phyloP scores from a whole-genome alignment of 257 asterid species.

The Solanum phureja region DNA sequence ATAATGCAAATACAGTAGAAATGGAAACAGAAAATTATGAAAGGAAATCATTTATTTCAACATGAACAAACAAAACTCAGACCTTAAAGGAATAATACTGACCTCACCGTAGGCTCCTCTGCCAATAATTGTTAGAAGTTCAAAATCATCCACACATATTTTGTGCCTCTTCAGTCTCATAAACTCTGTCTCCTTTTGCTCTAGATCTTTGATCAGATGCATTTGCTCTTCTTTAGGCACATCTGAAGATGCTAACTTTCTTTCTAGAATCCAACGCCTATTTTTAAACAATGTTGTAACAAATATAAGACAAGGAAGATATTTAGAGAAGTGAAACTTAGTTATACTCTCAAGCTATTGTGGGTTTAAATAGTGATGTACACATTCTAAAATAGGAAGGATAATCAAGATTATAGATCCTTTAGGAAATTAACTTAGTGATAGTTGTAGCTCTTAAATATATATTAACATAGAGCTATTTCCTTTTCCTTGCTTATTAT shows the following conservation, averaged over 20 bases:
- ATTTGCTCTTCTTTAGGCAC: slow-evolving; percentile 93
- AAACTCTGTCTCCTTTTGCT: slow-evolving; percentile 88
- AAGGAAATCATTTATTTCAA: not conserved
- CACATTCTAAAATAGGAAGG: not conserved
- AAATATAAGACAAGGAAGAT: not conserved
- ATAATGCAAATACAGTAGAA: not conserved
- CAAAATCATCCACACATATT: slow-evolving; percentile 95
- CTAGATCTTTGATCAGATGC: slow-evolving; percentile 75
- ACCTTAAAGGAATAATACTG: slow-evolving; percentile 9
- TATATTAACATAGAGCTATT: no score
- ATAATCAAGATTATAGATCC: not conserved
- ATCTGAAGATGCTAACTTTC: slow-evolving; percentile 95
- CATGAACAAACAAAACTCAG: not conserved
- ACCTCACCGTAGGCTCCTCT: slow-evolving; percentile 98
- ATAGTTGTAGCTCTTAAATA: not conserved
- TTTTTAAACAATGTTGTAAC: slow-evolving; percentile 19
- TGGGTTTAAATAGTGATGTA: not conserved
- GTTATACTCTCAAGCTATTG: not conserved
- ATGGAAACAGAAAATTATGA: not conserved
- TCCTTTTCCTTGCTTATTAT: no score
- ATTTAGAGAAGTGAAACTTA: not conserved
- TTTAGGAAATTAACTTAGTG: not conserved
- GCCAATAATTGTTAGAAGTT: slow-evolving; percentile 89
- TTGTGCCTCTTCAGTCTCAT: slow-evolving; percentile 92
- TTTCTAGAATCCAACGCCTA: slow-evolving; percentile 94